phyloP scores from a whole-genome alignment of 805 yeast species.

The Wickerhamomyces silvicola region DNA sequence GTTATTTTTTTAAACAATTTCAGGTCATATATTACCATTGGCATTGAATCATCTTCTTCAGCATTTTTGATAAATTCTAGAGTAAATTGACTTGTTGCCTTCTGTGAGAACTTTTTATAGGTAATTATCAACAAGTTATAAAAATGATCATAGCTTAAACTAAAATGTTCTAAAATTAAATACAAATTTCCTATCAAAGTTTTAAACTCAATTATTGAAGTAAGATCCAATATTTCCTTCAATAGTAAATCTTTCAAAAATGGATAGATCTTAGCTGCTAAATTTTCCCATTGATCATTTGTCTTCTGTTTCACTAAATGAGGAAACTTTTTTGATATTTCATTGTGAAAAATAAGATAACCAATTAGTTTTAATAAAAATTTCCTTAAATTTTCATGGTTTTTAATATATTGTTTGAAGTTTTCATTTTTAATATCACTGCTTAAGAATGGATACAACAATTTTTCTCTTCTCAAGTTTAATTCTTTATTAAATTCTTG shows the following conservation, averaged over 20 bases:
- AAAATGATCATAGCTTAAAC: slow-evolving; percentile 51
- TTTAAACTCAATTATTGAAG: slow-evolving; percentile 39
- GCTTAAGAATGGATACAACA: slow-evolving; percentile 58
- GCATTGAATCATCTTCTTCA: slow-evolving; percentile 83
- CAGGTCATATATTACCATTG: slow-evolving; percentile 59
- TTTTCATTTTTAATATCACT: slow-evolving; percentile 31
- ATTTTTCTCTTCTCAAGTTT: slow-evolving; percentile 58
- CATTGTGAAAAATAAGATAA: slow-evolving; percentile 69
- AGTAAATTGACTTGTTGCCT: slow-evolving; percentile 48
- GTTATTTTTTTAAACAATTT: slow-evolving; percentile 58
- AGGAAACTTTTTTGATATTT: slow-evolving; percentile 58
- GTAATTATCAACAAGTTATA: slow-evolving; percentile 54
- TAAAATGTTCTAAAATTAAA: slow-evolving; percentile 71
- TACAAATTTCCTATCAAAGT: slow-evolving; percentile 57
- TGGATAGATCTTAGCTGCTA: slow-evolving; percentile 53
- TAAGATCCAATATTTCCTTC: slow-evolving; percentile 32
- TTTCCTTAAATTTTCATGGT: slow-evolving; percentile 41
- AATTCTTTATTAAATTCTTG: slow-evolving; percentile 66
- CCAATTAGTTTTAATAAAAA: slow-evolving; percentile 64
- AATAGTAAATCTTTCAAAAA: slow-evolving; percentile 43
- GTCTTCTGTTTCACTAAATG: slow-evolving; percentile 47
- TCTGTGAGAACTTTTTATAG: slow-evolving; percentile 55
- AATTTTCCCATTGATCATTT: slow-evolving; percentile 70
- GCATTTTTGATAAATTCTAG: slow-evolving; percentile 56
- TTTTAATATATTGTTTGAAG: slow-evolving; percentile 23